Evolutionary conservation across 176 grass and related monocot genomes (phyloP).

Genomic region (Pharus latifolius): DNA sequence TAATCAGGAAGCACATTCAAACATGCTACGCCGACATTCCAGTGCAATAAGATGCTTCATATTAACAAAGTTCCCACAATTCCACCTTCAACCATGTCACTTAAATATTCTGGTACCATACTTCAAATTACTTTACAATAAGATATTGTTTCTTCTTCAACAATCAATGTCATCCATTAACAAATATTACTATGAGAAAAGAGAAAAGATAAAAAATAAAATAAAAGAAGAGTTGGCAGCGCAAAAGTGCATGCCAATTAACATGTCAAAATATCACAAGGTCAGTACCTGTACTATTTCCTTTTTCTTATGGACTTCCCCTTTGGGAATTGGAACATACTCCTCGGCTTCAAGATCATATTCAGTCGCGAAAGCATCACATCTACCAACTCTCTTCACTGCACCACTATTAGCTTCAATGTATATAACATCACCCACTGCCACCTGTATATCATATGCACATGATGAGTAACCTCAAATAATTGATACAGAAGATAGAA

Average conservation of each 20-base stretch:
- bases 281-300: constrained; percentile 86
- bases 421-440: constrained; percentile 96
- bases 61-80: background rate
- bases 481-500: constrained; percentile 1
- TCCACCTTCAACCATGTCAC: background rate
- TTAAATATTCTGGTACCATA: background rate
- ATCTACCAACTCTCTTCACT: constrained; percentile 98
- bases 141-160: background rate
- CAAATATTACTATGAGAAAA: background rate
- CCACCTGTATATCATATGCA: constrained; percentile 42
- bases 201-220: no score
- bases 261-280: background rate
- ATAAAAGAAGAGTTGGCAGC: background rate
- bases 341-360: constrained; percentile 98
- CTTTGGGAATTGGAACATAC: constrained; percentile 98
- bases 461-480: constrained; percentile 5
- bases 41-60: background rate
- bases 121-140: background rate
- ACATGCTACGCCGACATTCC: background rate
- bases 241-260: background rate
- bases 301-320: constrained; percentile 95
- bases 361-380: constrained; percentile 98
- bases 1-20: background rate
- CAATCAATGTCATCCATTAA: background rate
- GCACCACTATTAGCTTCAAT: constrained; percentile 95